Base-by-base conservation (phyloP, 78 protist species). In the Reticulomyxa filosa region DNA sequence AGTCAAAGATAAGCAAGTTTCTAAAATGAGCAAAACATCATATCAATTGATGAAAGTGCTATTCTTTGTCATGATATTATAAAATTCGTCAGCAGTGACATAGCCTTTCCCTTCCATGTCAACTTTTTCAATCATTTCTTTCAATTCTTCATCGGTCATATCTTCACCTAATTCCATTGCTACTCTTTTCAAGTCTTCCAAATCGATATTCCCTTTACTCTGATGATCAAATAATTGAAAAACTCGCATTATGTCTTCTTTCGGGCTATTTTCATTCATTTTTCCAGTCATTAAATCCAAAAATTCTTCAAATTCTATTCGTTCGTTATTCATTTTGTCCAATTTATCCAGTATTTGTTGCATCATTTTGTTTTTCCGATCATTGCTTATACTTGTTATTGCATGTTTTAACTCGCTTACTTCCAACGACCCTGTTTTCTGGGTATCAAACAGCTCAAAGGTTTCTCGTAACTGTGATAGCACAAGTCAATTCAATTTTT, bases 161-260 rank as follows among this genome's bases (percentile, higher is more conserved):
- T 74, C 46, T 65, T 84, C 91, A n/a, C 87, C 95, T 11, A 89
- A 85, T 80, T 85, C 95, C 66, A 63, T 53, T n/a, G 89, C 87
- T 2, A 84, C 85, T 13, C 87, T 69, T 78, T 84, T 80, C 30
- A 88, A 73, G 72, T 88, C 80, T 65, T 69, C 62, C 74, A 84
- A 78, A 6, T 80, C 42, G 38, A 88, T 88, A 61, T 67, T 71
- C 56, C 79, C 73, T 2, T 81, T 82, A 32, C 69, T 70, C 53
- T 84, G 89, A 55, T 79, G 87, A 59, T 83, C 88, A 26, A 88
- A 83, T 35, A 82, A 77, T 22, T 73, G 57, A 74, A 88, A 88
- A 0, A 86, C 95, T 76, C 83, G 79, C 67, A 82, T 64, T 34
- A 88, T 78, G 70, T 82, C 89, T 46, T 80, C 90, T 36, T 46